Conservation (phyloP, 805 yeast genomes). For the Ogataea wickerhamii region DNA sequence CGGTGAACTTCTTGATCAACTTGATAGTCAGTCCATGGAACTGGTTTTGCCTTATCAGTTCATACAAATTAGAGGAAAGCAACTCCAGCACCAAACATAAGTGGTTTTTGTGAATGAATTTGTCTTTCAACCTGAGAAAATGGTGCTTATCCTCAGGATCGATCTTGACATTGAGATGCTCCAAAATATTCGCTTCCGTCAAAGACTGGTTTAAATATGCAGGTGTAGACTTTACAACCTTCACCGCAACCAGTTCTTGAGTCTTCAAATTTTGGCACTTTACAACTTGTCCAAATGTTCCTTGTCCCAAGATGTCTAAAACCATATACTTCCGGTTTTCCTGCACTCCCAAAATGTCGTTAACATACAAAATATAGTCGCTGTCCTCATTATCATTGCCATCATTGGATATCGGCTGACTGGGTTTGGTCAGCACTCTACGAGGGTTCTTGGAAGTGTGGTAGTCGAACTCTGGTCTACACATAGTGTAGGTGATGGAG, state of each 20-base stretch:
- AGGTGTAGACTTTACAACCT: constrained; percentile 88
- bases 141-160: constrained; percentile 72
- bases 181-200: constrained; percentile 84
- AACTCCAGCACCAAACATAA: constrained; percentile 90
- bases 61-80: constrained; percentile 83
- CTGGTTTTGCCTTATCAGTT: constrained; percentile 86
- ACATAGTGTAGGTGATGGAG: constrained; percentile 75
- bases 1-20: constrained; percentile 71
- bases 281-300: constrained; percentile 97
- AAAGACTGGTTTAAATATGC: constrained; percentile 89
- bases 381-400: constrained; percentile 86
- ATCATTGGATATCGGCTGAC: constrained; percentile 73
- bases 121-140: constrained; percentile 76
- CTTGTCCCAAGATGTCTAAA: constrained; percentile 88
- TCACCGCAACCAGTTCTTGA: constrained; percentile 89
- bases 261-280: constrained; percentile 77
- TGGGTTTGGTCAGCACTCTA: constrained; percentile 88
- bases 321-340: constrained; percentile 86
- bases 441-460: constrained; percentile 84
- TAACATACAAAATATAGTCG: constrained; percentile 90
- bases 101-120: constrained; percentile 89
- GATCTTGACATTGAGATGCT: constrained; percentile 67
- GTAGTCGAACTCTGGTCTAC: constrained; percentile 82
- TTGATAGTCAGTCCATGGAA: constrained; percentile 85
- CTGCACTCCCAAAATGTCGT: constrained; percentile 84